Conservation (phyloP, 345 rosid genomes). For the Euphorbia lathyris region DNA sequence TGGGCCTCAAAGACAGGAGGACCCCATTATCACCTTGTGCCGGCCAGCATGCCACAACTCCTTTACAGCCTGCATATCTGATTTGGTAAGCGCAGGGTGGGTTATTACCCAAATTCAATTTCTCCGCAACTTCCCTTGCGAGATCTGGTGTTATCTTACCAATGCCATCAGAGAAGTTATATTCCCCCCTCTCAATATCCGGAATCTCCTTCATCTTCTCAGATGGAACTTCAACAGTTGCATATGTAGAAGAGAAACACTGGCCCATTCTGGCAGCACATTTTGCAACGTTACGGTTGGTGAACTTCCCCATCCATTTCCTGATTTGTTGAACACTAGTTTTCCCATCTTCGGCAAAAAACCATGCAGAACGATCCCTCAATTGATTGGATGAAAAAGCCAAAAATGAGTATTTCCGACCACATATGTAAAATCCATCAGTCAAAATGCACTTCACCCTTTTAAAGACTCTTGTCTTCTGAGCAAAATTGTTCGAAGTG, state of each 20-base stretch:
- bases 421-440: slow-evolving; percentile 74
- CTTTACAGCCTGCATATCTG: slow-evolving; percentile 89
- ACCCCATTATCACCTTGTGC: slow-evolving; percentile 51
- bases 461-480: slow-evolving; percentile 64
- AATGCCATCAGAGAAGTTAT: slow-evolving; percentile 85
- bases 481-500: slow-evolving; percentile 45
- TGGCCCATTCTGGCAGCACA: slow-evolving; percentile 96
- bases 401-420: slow-evolving; percentile 72
- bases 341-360: slow-evolving; percentile 69
- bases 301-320: slow-evolving; percentile 86
- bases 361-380: slow-evolving; percentile 93
- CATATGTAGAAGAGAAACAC: slow-evolving; percentile 95
- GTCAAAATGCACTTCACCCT: slow-evolving; percentile 62
- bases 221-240: slow-evolving; percentile 68
- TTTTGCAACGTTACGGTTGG: slow-evolving; percentile 56
- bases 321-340: slow-evolving; percentile 40
- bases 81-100: slow-evolving; percentile 85
- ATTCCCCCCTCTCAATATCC: slow-evolving; percentile 55
- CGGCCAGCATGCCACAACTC: slow-evolving; percentile 94
- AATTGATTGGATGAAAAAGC: slow-evolving; percentile 93
- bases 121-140: slow-evolving; percentile 65
- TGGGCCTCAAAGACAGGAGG: slow-evolving; percentile 59
- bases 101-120: slow-evolving; percentile 48
- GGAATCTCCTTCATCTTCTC: slow-evolving; percentile 46
- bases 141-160: slow-evolving; percentile 83